Evolutionary conservation across 257 asterid species (phyloP).

Genomic region (Solanum pimpinellifolium): DNA sequence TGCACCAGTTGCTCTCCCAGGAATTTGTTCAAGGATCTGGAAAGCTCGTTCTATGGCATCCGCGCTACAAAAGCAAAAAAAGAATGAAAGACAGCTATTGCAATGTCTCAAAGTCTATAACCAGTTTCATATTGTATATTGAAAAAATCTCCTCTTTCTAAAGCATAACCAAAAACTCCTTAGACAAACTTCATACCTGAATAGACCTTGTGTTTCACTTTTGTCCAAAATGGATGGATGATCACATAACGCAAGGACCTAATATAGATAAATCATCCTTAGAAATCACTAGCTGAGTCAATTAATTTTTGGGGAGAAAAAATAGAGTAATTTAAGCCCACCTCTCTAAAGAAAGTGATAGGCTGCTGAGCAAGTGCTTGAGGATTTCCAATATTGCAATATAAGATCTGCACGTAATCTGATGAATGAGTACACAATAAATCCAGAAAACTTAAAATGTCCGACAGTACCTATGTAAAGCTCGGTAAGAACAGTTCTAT

Average conservation of each 20-base stretch:
- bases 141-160: not conserved
- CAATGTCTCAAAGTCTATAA: not conserved
- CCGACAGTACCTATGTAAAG: not conserved
- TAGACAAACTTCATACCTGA: constrained; percentile 42
- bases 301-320: not conserved
- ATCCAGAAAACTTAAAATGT: not conserved
- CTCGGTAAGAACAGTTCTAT: not conserved
- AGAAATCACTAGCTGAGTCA: not conserved
- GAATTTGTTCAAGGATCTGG: constrained; percentile 88
- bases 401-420: constrained; percentile 46
- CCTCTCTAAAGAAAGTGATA: constrained; percentile 96
- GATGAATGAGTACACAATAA: not conserved
- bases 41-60: constrained; percentile 89
- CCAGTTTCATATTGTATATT: not conserved
- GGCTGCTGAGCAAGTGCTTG: constrained; percentile 96
- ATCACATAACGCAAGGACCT: constrained; percentile 95
- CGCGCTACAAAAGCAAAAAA: constrained; percentile 38
- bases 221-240: constrained; percentile 88
- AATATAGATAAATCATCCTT: constrained; percentile 1
- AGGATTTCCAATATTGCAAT: constrained; percentile 94
- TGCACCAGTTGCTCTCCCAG: constrained; percentile 99
- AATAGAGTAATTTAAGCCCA: constrained; percentile 8
- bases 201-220: constrained; percentile 75
- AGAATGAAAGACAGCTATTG: not conserved
- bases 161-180: not conserved